Conservation (phyloP, 805 yeast genomes). For the Candida xiaguanensis region DNA sequence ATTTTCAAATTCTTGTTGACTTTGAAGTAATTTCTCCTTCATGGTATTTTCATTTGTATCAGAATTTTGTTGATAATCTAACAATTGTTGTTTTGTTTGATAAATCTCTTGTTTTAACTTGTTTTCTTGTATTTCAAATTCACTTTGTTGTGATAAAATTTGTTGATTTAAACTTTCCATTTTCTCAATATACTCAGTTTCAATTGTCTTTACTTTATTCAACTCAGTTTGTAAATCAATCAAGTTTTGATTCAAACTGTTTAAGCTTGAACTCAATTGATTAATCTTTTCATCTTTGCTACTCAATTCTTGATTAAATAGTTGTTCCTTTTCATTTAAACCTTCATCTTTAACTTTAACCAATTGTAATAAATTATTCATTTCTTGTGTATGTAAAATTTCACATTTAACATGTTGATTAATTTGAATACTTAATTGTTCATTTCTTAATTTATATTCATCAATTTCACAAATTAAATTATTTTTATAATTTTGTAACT, state of each 20-base stretch:
- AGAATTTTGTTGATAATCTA: neutral
- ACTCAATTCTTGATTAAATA: neutral
- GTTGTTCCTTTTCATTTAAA: neutral
- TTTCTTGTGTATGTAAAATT: constrained; percentile 4
- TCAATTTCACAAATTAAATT: neutral
- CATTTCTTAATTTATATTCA: neutral
- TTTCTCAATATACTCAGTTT: neutral
- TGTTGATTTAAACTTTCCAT: neutral
- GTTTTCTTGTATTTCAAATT: neutral
- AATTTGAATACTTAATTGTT: neutral
- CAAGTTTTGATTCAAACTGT: neutral
- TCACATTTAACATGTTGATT: neutral
- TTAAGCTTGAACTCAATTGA: neutral
- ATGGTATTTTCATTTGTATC: no score
- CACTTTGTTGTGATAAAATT: neutral
- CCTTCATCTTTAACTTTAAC: constrained; percentile 1
- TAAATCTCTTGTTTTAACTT: neutral
- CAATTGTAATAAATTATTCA: constrained; percentile 1
- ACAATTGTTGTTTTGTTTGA: neutral
- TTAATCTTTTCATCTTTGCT: neutral
- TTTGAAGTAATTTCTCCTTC: neutral
- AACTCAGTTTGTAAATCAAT: neutral
- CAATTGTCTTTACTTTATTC: neutral
- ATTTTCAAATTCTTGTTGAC: neutral
- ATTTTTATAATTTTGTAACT: neutral